Evolutionary conservation across 1,284 basidiomycete genomes (phyloP), one percentile per base, ranked within the genome.

Genomic region (Rhodofomes roseus): DNA sequence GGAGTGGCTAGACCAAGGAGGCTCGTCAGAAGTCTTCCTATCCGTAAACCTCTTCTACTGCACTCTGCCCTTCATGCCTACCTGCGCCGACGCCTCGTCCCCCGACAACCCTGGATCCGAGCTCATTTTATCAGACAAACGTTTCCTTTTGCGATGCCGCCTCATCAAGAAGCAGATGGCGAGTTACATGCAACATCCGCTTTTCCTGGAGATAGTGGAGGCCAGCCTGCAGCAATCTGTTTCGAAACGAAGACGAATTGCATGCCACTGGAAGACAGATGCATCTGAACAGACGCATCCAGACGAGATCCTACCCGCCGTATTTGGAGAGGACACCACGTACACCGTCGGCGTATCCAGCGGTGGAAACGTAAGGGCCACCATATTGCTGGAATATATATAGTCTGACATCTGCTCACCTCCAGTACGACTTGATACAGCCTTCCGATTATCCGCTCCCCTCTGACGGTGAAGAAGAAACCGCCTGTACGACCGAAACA

Each of bases 41-140:
- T 73, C 75, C 22, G 77, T 85, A 44, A 72, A 77, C 25, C 78
- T 77, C 58, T 83, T 77, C 65, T 74, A 67, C 53, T 77, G 74
- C 61, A 71, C 68, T 11, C 74, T 85, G 6, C 80, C 83, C 0
- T 81, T 78, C 63, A 81, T 85, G 76, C 82, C 85, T 31, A 34
- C 61, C 0, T 5, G 23, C 41, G 18, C 59, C 58, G 37, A 62
- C 23, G 18, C 61, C 60, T 51, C 55, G 37, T 34, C 60, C 0
- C 69, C 74, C 52, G 67, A 67, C 1, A 66, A 80, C 22, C 83
- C 84, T 1, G 62, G 73, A 0, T 77, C 79, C 57, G 60, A 67
- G 3, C 65, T 73, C 1, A 68, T 86, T 23, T 71, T 87, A 41
- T 77, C 80, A 1, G 71, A 65, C 8, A 64, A 68, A 11, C 76